These are phyloP conservation scores for Lactarius quietus DNA, from an alignment of 768 basidiomycete genomes.

Conservation along the genomic window DNA sequence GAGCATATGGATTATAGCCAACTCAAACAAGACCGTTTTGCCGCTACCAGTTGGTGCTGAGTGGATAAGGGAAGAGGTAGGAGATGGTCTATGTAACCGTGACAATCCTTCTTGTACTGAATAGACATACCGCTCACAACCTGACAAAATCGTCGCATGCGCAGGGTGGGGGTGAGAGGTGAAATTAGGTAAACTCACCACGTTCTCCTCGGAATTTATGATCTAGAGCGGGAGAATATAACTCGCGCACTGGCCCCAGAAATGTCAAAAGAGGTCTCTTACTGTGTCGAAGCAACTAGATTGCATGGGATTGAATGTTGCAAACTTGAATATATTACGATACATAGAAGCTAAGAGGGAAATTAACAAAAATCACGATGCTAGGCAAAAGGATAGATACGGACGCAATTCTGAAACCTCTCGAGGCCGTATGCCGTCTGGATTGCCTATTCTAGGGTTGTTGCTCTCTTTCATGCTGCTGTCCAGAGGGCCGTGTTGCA, in stretches of 20 bases:
- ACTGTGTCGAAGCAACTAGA: constrained; percentile 78
- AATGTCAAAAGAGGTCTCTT: constrained; percentile 28
- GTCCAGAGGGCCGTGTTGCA: not conserved
- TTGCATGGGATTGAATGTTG: constrained; percentile 89
- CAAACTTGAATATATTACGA: constrained; percentile 80
- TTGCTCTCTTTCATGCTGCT: not conserved
- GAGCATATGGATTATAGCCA: constrained; percentile 79
- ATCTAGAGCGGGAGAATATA: constrained; percentile 41
- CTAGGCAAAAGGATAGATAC: constrained; percentile 40
- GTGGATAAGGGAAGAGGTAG: constrained; percentile 10
- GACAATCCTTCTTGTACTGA: not conserved
- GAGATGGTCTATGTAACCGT: not conserved
- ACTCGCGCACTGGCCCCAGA: not conserved
- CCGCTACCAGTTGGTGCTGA: constrained; percentile 94
- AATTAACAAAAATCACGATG: not conserved
- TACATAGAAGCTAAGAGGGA: constrained; percentile 71
- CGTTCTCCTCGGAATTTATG: constrained; percentile 54
- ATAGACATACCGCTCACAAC: constrained; percentile 61
- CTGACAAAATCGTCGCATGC: constrained; percentile 35
- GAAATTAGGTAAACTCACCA: constrained; percentile 43
- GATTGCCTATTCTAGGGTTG: constrained; percentile 20
- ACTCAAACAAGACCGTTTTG: constrained; percentile 93
- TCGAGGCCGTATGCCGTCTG: constrained; percentile 50
- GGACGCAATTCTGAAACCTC: constrained; percentile 63
- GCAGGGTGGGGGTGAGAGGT: not conserved